phyloP scores from a whole-genome alignment of 352 stramenopile genomes.

The Phytophthora lateralis region DNA sequence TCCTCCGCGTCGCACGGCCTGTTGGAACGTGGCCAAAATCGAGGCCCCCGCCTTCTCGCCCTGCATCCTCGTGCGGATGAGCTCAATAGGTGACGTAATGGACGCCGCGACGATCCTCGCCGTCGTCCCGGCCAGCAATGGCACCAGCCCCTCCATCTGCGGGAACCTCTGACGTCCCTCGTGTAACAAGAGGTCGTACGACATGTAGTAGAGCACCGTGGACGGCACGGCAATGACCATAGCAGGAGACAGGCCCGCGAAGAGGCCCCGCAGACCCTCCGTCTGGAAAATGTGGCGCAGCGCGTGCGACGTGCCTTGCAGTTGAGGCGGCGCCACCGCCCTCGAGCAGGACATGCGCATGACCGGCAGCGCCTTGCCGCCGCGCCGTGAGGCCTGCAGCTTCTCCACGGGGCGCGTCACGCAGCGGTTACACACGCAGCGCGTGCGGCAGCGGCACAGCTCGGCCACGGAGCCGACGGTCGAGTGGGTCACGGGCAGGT shows the following conservation, averaged over 20 bases:
- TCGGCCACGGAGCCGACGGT: conserved; percentile 25
- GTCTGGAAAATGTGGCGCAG: conserved; percentile 81
- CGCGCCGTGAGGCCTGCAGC: conserved; percentile 31
- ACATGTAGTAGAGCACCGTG: conserved; percentile 95
- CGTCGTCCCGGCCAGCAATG: conserved; percentile 68
- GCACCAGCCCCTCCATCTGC: conserved; percentile 45
- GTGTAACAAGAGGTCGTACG: conserved; percentile 90
- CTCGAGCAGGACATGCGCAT: conserved; percentile 59
- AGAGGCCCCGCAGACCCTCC: conserved; percentile 82
- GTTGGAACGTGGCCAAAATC: conserved; percentile 54
- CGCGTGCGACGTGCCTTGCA: conserved; percentile 66
- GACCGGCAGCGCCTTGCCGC: conserved; percentile 25
- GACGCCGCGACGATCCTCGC: conserved; percentile 78
- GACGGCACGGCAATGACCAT: conserved; percentile 94
- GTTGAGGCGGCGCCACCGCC: conserved; percentile 32
- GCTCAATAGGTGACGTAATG: conserved; percentile 87
- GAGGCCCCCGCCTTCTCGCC: conserved; percentile 31
- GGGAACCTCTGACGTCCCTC: conserved; percentile 47
- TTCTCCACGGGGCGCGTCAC: conserved; percentile 58
- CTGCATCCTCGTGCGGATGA: conserved; percentile 90
- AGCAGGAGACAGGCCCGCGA: conserved; percentile 89
- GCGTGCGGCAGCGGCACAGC: conserved; percentile 54
- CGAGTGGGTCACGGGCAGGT: conserved; percentile 25
- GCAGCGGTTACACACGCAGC: conserved; percentile 58
- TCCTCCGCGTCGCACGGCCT: conserved; percentile 70